These are phyloP conservation scores for Xylaria curta DNA, from an alignment of 495 filamentous ascomycete genomes.

Conservation along the genomic window DNA sequence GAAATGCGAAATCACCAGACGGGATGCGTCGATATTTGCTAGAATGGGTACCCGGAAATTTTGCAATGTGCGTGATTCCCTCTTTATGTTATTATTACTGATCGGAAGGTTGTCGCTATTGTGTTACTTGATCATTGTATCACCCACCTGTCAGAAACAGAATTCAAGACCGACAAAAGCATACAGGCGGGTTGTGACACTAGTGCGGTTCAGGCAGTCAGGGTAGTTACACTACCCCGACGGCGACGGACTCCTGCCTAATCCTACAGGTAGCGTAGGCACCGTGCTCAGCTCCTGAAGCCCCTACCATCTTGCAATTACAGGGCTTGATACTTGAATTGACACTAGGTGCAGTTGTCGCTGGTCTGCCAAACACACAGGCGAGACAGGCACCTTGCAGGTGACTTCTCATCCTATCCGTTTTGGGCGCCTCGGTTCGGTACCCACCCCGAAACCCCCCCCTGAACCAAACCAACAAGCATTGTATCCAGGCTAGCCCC, in stretches of 20 bases:
- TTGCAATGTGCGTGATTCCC: background rate
- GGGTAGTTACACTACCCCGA: background rate
- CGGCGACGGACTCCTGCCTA: background rate
- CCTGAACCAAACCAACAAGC: slow-evolving; percentile 6
- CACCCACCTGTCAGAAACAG: background rate
- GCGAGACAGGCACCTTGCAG: too few relatives aligned
- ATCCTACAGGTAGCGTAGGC: slow-evolving; percentile 3
- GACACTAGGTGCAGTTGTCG: too few relatives aligned
- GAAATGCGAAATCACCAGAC: background rate
- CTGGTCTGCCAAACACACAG: too few relatives aligned
- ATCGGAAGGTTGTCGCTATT: background rate
- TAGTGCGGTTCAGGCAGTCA: slow-evolving; percentile 27
- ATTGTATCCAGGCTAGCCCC: background rate
- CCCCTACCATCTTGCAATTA: background rate
- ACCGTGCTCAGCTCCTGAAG: slow-evolving; percentile 20
- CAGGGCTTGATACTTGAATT: background rate
- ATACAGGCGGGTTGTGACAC: slow-evolving; percentile 23
- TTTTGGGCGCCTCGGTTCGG: slow-evolving; percentile 11
- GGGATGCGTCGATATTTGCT: background rate
- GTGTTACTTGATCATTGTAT: background rate
- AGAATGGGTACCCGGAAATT: background rate
- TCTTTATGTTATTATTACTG: background rate
- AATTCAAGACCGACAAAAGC: slow-evolving; percentile 3
- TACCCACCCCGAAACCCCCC: slow-evolving; percentile 3
- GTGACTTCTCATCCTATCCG: background rate